A percentile compares a stretch with the other conserved stretches of the same genome.
phyloP scores from a whole-genome alignment of 1,284 basidiomycete species.

The Cutaneotrichosporon cavernicola region DNA sequence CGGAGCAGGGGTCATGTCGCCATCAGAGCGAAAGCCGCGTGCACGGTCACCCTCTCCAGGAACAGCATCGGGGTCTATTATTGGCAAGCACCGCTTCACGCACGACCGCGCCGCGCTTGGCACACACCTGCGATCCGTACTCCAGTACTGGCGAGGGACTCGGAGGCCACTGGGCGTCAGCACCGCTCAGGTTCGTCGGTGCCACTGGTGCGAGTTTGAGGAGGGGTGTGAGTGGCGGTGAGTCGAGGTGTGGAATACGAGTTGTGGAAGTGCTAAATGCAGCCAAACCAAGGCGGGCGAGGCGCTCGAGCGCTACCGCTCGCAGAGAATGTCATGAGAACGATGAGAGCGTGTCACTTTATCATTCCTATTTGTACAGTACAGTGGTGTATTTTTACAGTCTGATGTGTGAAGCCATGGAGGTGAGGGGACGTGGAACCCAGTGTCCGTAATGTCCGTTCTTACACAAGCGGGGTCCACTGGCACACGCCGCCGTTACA shows the following conservation, averaged over 20 bases:
- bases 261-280: slow-evolving; percentile 4
- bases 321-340: background rate
- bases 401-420: background rate
- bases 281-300: slow-evolving; percentile 37
- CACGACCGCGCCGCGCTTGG: slow-evolving; percentile 64
- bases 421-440: background rate
- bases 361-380: slow-evolving; percentile 6
- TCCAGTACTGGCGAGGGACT: slow-evolving; percentile 73
- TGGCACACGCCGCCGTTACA: slow-evolving; percentile 5
- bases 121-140: slow-evolving; percentile 59
- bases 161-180: slow-evolving; percentile 68
- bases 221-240: slow-evolving; percentile 77
- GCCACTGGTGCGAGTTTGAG: slow-evolving; percentile 77
- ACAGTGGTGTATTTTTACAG: slow-evolving; percentile 9
- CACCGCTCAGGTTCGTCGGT: slow-evolving; percentile 62
- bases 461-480: slow-evolving; percentile 3
- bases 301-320: slow-evolving; percentile 19
- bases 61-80: slow-evolving; percentile 55
- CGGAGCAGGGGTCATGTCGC: background rate
- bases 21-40: slow-evolving; percentile 4
- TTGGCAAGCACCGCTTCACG: slow-evolving; percentile 65
- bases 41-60: slow-evolving; percentile 17
- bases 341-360: background rate
- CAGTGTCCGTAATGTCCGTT: background rate
- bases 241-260: slow-evolving; percentile 16